Base-by-base conservation (phyloP, 164 flowering plant genomes). In the Houttuynia cordata region DNA sequence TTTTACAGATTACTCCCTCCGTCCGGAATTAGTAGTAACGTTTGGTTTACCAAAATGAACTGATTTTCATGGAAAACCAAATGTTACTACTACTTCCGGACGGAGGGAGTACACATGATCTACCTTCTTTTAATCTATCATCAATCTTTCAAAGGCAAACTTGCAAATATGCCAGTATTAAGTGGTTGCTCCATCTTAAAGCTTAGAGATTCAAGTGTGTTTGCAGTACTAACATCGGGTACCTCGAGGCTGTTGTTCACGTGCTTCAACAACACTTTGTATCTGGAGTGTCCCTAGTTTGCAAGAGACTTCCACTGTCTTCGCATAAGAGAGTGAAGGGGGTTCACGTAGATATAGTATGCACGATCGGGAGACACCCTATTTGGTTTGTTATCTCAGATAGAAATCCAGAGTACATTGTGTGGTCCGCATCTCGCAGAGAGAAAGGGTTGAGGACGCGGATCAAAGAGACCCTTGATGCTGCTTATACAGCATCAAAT, bases 341-440 rank as follows among this genome's bases (percentile, higher is more conserved):
- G 15, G 79, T 78, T 42, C 82, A 89, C 67, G 84, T 92, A 58
- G 97, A 87, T 70, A 71, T 88, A 3, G 82, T 88, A 12, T 93
- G 97, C 61, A 83, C 79, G 53, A 66, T 84, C 39, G 62, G 82
- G 47, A 75, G 72, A 57, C 72, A 30, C 17, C 95, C 98, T 7
- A 85, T 78, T 37, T 93, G 97, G 97, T 77, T 92, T 63, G 51
- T 92, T 30, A 88, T 92, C 5, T 89, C 98, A 15, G 92, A 81
- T 75, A 76, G 97, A 69, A 92, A 90, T 63, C 96, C 96, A 0
- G 81, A 65, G 63, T 81, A 84, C 74, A 67, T 92, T 53, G 69
- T 79, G 23, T 88, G 92, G 94, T 51, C 71, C 10, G 69, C 57
- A 8, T 69, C 77, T 59, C 64, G 60, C 17, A 71, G 67, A 60